These are phyloP conservation scores for Wickerhamiella pararugosa DNA, from an alignment of 1,139 yeast genomes.

Conservation along the genomic window DNA sequence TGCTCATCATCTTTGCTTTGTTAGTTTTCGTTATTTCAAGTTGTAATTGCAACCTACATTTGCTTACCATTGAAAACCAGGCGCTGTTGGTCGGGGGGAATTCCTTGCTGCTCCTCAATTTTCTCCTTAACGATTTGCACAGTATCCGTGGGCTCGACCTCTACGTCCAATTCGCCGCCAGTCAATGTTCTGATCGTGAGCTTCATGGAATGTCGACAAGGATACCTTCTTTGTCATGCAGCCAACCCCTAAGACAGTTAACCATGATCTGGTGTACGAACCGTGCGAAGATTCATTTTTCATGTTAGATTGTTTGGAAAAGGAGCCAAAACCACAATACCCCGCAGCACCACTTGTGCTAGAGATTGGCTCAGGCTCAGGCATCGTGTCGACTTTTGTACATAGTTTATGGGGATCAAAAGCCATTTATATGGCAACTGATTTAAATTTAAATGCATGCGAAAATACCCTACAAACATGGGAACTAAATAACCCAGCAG, in stretches of 20 bases:
- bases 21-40: not conserved
- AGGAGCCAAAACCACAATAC: constrained; percentile 22
- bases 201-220: constrained; percentile 9
- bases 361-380: constrained; percentile 92
- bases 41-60: constrained; percentile 34
- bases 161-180: constrained; percentile 14
- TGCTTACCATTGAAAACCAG: constrained; percentile 85
- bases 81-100: constrained; percentile 92
- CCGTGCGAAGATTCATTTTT: constrained; percentile 89
- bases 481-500: constrained; percentile 27
- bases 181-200: constrained; percentile 12
- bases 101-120: constrained; percentile 94
- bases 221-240: constrained; percentile 28
- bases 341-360: constrained; percentile 38
- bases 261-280: constrained; percentile 56
- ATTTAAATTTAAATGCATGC: constrained; percentile 69
- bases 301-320: constrained; percentile 63
- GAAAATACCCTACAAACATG: constrained; percentile 38
- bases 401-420: constrained; percentile 30
- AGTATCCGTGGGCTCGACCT: constrained; percentile 19
- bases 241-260: constrained; percentile 40
- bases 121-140: constrained; percentile 77
- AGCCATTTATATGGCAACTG: constrained; percentile 51
- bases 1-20: constrained; percentile 12
- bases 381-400: constrained; percentile 66